These are phyloP conservation scores for Trametopsis cervina DNA, from an alignment of 768 basidiomycete genomes.

Conservation along the genomic window DNA sequence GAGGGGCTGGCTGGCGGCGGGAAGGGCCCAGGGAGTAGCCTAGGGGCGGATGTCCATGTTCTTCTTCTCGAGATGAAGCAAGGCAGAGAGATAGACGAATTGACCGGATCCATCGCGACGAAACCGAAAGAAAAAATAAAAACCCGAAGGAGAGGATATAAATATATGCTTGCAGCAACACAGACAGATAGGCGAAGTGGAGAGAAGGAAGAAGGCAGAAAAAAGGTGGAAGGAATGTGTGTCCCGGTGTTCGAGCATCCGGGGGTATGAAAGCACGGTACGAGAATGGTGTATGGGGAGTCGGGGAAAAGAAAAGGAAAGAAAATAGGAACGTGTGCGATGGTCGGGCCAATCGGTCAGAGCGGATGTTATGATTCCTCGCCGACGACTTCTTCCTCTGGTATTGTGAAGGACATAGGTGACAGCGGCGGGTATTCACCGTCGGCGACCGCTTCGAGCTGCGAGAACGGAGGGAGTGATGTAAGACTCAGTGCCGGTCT, in stretches of 20 bases:
- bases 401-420: slow-evolving; percentile 63
- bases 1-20: too few relatives aligned
- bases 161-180: neutral
- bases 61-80: too few relatives aligned
- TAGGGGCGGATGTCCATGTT: too few relatives aligned
- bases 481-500: slow-evolving; percentile 33
- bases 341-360: neutral
- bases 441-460: slow-evolving; percentile 78
- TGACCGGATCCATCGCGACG: too few relatives aligned
- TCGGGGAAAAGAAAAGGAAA: slow-evolving; percentile 10
- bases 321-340: neutral
- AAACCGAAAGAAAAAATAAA: too few relatives aligned
- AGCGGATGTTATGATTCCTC: slow-evolving; percentile 21
- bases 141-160: too few relatives aligned
- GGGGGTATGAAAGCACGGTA: slow-evolving; percentile 14
- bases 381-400: slow-evolving; percentile 33
- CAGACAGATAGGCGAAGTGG: neutral
- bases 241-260: slow-evolving; percentile 4
- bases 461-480: slow-evolving; percentile 69
- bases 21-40: too few relatives aligned
- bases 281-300: slow-evolving; percentile 5
- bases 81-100: too few relatives aligned
- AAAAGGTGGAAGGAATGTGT: slow-evolving; percentile 3
- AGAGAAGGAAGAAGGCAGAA: slow-evolving; percentile 1
- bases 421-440: slow-evolving; percentile 68